A percentile compares a stretch with the other conserved stretches of the same genome.
These are phyloP conservation scores for Magnusiomyces ingens DNA, from an alignment of 1,139 yeast genomes.

Conservation along the genomic window DNA sequence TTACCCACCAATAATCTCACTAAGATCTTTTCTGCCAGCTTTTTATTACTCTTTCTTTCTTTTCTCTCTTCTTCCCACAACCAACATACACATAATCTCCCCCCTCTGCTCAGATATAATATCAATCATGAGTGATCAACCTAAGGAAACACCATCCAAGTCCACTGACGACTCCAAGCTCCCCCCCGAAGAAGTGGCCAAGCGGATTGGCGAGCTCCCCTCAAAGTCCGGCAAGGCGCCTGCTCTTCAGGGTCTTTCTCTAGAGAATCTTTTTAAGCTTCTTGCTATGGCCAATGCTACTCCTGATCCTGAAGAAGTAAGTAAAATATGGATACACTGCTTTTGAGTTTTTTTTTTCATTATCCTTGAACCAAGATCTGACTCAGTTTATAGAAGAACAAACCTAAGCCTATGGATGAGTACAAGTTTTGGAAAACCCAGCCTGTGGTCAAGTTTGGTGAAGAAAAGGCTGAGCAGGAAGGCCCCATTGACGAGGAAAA, in stretches of 20 bases:
- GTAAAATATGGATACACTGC: background rate
- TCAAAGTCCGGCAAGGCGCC: background rate
- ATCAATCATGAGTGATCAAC: no score
- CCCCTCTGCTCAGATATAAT: no score
- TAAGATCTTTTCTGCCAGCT: no score
- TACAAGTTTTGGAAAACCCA: slow-evolving; percentile 98
- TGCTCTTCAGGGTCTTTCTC: slow-evolving; percentile 20
- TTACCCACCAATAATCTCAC: no score
- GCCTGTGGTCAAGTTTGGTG: slow-evolving; percentile 71
- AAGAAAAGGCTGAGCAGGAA: slow-evolving; percentile 57
- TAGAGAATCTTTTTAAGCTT: slow-evolving; percentile 40
- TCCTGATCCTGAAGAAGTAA: slow-evolving; percentile 14
- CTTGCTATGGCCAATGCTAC: slow-evolving; percentile 19
- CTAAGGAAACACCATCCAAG: background rate
- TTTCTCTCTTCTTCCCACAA: no score
- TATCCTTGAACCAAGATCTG: background rate
- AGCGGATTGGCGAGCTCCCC: slow-evolving; percentile 1
- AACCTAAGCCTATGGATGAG: slow-evolving; percentile 66
- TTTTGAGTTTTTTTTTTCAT: background rate
- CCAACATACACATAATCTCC: no score
- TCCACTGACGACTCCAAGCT: background rate
- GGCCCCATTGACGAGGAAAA: slow-evolving; percentile 78
- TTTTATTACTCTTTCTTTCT: no score
- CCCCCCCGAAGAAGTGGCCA: background rate
- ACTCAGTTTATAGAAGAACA: slow-evolving; percentile 5